Percentiles rank a stretch among this genome's conserved stretches.
Evolutionary conservation across 164 flowering plant species (phyloP).

Genomic region (Warburgia ugandensis): DNA sequence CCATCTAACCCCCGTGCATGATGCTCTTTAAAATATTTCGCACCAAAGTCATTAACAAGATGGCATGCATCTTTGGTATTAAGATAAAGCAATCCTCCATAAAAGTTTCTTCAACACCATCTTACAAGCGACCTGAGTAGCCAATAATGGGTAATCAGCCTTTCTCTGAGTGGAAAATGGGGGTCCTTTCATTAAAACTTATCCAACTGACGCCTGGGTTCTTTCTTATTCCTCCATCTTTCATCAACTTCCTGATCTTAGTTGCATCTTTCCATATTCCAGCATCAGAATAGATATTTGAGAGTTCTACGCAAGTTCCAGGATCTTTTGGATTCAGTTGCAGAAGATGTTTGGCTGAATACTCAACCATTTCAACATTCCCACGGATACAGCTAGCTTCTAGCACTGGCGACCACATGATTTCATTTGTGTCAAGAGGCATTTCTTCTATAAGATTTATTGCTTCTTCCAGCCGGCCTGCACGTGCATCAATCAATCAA

Average conservation of each 20-base stretch:
- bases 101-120: too few species aligned
- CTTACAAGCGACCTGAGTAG: neutral
- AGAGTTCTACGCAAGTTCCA: slow-evolving; percentile 24
- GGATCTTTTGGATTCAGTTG: slow-evolving; percentile 25
- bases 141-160: neutral
- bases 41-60: too few species aligned
- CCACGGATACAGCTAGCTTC: slow-evolving; percentile 17
- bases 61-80: too few species aligned
- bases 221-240: slow-evolving; percentile 11
- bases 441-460: slow-evolving; percentile 14
- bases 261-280: slow-evolving; percentile 25
- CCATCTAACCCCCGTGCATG: too few species aligned
- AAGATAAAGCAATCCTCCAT: too few species aligned
- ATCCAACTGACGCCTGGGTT: slow-evolving; percentile 20
- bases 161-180: slow-evolving; percentile 19
- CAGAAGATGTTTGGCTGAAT: slow-evolving; percentile 15
- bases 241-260: slow-evolving; percentile 22
- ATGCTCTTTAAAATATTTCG: too few species aligned
- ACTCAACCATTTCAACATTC: slow-evolving; percentile 17
- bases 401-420: slow-evolving; percentile 24
- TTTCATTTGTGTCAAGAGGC: slow-evolving; percentile 20
- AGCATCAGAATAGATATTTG: slow-evolving; percentile 22
- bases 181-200: slow-evolving; percentile 12
- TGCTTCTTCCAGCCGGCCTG: slow-evolving; percentile 23
- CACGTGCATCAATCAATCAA: slow-evolving; percentile 19